Base-by-base conservation (phyloP, 352 stramenopile genomes). In the Blastocystis sp. region DNA sequence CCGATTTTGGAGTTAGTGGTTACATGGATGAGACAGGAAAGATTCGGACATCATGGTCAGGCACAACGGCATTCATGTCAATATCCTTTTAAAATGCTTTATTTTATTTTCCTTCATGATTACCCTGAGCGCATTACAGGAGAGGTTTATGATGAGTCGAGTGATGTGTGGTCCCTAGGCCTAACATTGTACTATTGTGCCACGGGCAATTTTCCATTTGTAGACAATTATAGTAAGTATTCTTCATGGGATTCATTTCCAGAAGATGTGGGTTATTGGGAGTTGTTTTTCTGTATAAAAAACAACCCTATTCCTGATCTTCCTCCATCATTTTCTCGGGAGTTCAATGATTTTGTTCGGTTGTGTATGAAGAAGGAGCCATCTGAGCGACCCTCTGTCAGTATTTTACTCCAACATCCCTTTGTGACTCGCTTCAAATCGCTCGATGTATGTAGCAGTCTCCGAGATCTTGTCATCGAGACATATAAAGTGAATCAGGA, bases 131-230 rank as follows among this genome's bases (percentile, higher is more conserved):
- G 48, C 2, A 60, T 81, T 44, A n/a, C 70, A 0, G 70, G 70
- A 13, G 70, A 81, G 42, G 22, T 27, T 11, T 81, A 64, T 56
- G 51, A 60, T 51, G 40, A 60, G 2, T 27, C 70, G 11, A 62
- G 70, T 37, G 70, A 81, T 81, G 70, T 81, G 13, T 81, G 70
- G 70, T 81, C 70, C 7, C 42, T 81, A 19, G 70, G 70, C 22
- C 11, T 81, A 4, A 81, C 70, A 30, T 56, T 81, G 9, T 81
- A 44, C 27, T 60, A 44, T 15, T 24, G 19, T 56, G 70, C 70
- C 5, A 81, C 48, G 6, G 48, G 48, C 0, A 22, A 27, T 7
- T 56, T 60, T 27, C 70, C 70, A 33, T 81, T 81, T 42, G 70
- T 30, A 7, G 40, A 27, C 7, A 40, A 27, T 0, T 59, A 44